A percentile compares a stretch with the other conserved stretches of the same genome.
phyloP scores from a whole-genome alignment of 2,329 filamentous ascomycete genomes.

The Fusarium stilboides region DNA sequence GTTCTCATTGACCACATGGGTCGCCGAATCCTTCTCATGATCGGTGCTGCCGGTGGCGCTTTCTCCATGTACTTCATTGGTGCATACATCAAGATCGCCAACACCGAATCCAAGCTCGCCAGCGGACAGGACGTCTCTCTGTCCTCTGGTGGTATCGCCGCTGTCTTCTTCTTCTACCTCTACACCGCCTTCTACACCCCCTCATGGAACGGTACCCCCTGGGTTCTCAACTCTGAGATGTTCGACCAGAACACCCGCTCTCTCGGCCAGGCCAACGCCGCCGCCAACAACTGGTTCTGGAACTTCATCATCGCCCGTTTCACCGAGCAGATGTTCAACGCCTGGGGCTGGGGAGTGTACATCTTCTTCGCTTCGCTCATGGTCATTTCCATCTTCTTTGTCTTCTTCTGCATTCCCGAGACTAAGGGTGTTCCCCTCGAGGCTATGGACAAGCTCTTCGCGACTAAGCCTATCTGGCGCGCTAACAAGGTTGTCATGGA shows the following conservation, averaged over 20 bases:
- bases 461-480: slow-evolving; percentile 60
- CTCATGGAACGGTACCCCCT: slow-evolving; percentile 81
- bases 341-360: slow-evolving; percentile 75
- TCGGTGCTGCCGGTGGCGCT: slow-evolving; percentile 74
- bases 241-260: slow-evolving; percentile 76
- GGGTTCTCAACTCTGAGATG: slow-evolving; percentile 84
- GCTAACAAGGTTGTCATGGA: slow-evolving; percentile 63
- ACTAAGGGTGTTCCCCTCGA: slow-evolving; percentile 77
- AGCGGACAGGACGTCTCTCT: slow-evolving; percentile 52
- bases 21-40: slow-evolving; percentile 72
- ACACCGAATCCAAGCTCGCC: slow-evolving; percentile 57
- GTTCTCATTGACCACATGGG: slow-evolving; percentile 75
- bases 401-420: slow-evolving; percentile 76
- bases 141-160: slow-evolving; percentile 71
- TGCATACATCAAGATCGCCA: slow-evolving; percentile 61
- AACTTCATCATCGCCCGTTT: slow-evolving; percentile 80
- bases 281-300: slow-evolving; percentile 80
- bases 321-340: slow-evolving; percentile 75
- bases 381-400: slow-evolving; percentile 70
- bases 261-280: slow-evolving; percentile 80
- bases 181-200: slow-evolving; percentile 75
- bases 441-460: slow-evolving; percentile 75
- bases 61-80: slow-evolving; percentile 77
- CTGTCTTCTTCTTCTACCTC: slow-evolving; percentile 76
- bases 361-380: slow-evolving; percentile 78